phyloP scores from a whole-genome alignment of 2,329 filamentous ascomycete genomes.

The Aspergillus pseudoglaucus region DNA sequence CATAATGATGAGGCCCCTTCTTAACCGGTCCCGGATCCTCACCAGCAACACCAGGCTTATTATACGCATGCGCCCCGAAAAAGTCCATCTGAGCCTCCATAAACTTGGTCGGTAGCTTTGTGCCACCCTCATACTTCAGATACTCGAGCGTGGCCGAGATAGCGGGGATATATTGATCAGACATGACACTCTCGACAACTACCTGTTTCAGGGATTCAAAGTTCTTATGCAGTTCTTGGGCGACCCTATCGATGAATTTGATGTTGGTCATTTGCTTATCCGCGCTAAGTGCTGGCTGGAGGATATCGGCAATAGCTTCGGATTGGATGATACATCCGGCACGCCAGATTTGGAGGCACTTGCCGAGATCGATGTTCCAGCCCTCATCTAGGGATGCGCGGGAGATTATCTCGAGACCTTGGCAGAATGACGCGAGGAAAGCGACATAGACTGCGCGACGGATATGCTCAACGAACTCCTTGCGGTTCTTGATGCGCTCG shows the following conservation, averaged over 20 bases:
- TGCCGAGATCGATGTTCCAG: conserved; percentile 46
- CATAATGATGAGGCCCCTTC: conserved; percentile 57
- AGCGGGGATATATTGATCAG: conserved; percentile 55
- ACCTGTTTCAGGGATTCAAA: conserved; percentile 51
- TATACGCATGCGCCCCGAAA: conserved; percentile 63
- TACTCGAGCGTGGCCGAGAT: conserved; percentile 60
- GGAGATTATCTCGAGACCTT: conserved; percentile 60
- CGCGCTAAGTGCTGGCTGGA: conserved; percentile 33
- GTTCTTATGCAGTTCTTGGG: conserved; percentile 47
- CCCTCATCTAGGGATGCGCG: conserved; percentile 51
- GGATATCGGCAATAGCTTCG: conserved; percentile 57
- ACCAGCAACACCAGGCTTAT: conserved; percentile 44
- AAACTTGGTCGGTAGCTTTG: conserved; percentile 59
- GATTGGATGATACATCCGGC: conserved; percentile 66
- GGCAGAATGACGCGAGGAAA: conserved; percentile 57
- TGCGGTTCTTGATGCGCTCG: conserved; percentile 25
- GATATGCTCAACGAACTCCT: conserved; percentile 51
- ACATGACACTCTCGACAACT: conserved; percentile 48
- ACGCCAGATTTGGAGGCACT: conserved; percentile 54
- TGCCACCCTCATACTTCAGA: conserved; percentile 56
- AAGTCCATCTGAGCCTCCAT: conserved; percentile 67
- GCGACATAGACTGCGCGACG: conserved; percentile 56
- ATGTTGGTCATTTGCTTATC: conserved; percentile 28
- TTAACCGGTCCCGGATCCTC: conserved; percentile 47
- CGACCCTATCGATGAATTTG: conserved; percentile 42